A percentile compares a stretch with the other conserved stretches of the same genome.
These are phyloP conservation scores for Phylloporus sp. DNA, from an alignment of 768 basidiomycete species.

Conservation along the genomic window DNA sequence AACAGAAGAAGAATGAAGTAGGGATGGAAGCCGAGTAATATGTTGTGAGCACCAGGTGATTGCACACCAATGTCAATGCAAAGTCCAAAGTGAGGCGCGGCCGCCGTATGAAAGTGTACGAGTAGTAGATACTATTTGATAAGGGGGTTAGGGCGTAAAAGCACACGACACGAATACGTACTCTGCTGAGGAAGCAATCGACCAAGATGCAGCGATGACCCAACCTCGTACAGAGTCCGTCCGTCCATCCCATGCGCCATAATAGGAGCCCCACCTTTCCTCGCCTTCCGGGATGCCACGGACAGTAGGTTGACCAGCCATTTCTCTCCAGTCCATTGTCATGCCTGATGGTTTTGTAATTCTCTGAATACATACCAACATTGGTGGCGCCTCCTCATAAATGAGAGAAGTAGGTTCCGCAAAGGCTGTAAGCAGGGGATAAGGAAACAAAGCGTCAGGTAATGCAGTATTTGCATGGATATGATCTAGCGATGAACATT, in stretches of 20 bases:
- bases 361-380: slow-evolving; percentile 50
- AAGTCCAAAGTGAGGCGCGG: slow-evolving; percentile 96
- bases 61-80: slow-evolving; percentile 83
- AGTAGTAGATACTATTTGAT: slow-evolving; percentile 57
- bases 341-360: slow-evolving; percentile 51
- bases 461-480: slow-evolving; percentile 89
- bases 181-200: slow-evolving; percentile 80
- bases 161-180: slow-evolving; percentile 41
- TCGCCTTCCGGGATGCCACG: slow-evolving; percentile 60
- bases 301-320: slow-evolving; percentile 82
- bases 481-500: slow-evolving; percentile 62
- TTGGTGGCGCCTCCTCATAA: slow-evolving; percentile 82
- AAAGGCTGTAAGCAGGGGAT: slow-evolving; percentile 71
- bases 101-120: slow-evolving; percentile 83
- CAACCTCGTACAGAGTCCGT: slow-evolving; percentile 82
- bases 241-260: slow-evolving; percentile 70
- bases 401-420: slow-evolving; percentile 67
- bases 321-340: slow-evolving; percentile 97
- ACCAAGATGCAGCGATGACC: slow-evolving; percentile 87
- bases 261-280: slow-evolving; percentile 61
- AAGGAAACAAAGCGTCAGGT: slow-evolving; percentile 80
- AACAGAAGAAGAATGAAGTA: slow-evolving; percentile 91
- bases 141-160: slow-evolving; percentile 9
- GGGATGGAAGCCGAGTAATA: slow-evolving; percentile 70
- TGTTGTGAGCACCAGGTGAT: slow-evolving; percentile 89